Evolutionary conservation across 2,329 filamentous ascomycete species (phyloP).

Genomic region (Fusarium praegraminearum): DNA sequence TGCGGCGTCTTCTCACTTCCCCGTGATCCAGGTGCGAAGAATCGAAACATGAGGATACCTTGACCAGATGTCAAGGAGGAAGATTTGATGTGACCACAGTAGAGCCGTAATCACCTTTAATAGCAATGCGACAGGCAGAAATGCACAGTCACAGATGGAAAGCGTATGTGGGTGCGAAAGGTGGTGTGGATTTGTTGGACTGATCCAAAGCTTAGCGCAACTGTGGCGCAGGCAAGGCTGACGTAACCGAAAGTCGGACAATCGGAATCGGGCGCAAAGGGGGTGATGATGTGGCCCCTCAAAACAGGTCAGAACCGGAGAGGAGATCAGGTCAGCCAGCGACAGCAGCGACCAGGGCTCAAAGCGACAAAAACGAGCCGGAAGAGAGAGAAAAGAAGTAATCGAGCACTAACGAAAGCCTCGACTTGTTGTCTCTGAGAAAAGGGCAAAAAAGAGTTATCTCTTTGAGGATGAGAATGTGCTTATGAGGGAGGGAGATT

Average conservation of each 20-base stretch:
- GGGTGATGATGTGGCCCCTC: constrained; percentile 53
- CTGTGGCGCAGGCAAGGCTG: constrained; percentile 47
- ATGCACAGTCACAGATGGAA: constrained; percentile 11
- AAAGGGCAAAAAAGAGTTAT: constrained; percentile 36
- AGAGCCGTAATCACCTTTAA: constrained; percentile 31
- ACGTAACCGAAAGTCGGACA: constrained; percentile 51
- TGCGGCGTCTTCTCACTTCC: constrained; percentile 66
- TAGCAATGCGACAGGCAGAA: constrained; percentile 40
- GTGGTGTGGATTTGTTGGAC: constrained; percentile 24
- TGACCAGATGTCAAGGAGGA: constrained; percentile 42
- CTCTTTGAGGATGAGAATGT: constrained; percentile 44
- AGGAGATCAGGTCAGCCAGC: constrained; percentile 43
- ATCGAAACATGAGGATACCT: constrained; percentile 70
- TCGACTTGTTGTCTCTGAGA: constrained; percentile 50
- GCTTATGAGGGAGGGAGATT: constrained; percentile 43
- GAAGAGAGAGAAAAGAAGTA: constrained; percentile 40
- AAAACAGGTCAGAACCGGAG: constrained; percentile 46
- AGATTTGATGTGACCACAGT: constrained; percentile 30
- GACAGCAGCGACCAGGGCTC: constrained; percentile 41
- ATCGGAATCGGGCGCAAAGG: constrained; percentile 48
- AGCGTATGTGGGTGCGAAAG: constrained; percentile 16
- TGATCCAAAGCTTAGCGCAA: constrained; percentile 24
- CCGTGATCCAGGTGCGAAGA: constrained; percentile 70
- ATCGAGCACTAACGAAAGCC: constrained; percentile 65
- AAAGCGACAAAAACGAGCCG: constrained; percentile 34